Evolutionary conservation across 139 green algal genomes (phyloP).

Genomic region (Tetradesmus obliquus): DNA sequence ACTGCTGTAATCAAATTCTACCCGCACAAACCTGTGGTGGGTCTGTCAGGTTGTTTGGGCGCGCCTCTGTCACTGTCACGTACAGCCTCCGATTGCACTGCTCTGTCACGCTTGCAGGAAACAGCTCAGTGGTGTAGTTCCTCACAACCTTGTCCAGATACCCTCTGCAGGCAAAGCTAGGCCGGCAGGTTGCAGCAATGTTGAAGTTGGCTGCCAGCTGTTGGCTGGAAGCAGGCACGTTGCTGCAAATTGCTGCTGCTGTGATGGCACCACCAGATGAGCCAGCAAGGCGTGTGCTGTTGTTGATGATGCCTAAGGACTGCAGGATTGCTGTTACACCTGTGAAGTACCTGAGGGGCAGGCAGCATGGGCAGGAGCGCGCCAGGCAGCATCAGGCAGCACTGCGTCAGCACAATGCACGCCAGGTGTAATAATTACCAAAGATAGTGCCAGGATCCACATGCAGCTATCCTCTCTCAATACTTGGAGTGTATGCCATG

Average conservation of each 20-base stretch:
- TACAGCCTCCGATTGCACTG: not conserved
- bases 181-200: slow-evolving; percentile 3
- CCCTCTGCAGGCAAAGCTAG: not conserved
- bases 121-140: not conserved
- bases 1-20: too few relatives aligned
- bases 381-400: not conserved
- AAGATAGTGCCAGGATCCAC: too few relatives aligned
- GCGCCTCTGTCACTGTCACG: slow-evolving; percentile 3
- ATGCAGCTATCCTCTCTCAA: too few relatives aligned
- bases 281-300: not conserved
- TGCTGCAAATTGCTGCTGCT: not conserved
- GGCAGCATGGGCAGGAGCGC: not conserved
- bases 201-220: not conserved
- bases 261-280: not conserved
- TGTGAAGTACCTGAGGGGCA: slow-evolving; percentile 5
- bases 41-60: slow-evolving; percentile 10
- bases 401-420: not conserved
- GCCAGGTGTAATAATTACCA: not conserved
- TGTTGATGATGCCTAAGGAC: slow-evolving; percentile 22
- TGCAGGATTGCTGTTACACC: not conserved
- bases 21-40: not conserved
- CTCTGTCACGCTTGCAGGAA: not conserved
- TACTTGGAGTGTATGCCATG: too few relatives aligned
- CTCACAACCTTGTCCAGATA: not conserved
- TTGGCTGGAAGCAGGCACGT: not conserved